Percentiles rank a stretch among this genome's conserved stretches.
Conservation (phyloP, 129 eudicot genomes). For the Flaveria trinervia region DNA sequence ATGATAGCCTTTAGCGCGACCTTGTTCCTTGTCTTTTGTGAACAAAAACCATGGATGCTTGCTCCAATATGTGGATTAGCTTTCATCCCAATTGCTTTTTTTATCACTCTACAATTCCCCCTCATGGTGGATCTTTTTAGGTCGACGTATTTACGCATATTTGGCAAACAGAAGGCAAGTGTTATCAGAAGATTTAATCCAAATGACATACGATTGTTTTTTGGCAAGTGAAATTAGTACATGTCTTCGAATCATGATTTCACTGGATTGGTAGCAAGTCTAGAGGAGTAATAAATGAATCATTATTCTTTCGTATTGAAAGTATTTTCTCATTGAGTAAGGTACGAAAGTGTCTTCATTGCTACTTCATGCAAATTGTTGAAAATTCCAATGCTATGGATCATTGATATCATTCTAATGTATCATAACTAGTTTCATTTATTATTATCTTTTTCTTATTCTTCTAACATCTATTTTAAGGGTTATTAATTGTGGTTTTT, state of each 20-base stretch:
- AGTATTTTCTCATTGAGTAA: too few species aligned
- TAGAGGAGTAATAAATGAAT: too few species aligned
- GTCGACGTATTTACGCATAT: not conserved
- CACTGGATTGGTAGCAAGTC: not conserved
- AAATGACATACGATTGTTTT: not conserved
- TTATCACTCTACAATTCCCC: not conserved
- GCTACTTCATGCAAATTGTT: too few species aligned
- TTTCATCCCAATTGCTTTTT: not conserved
- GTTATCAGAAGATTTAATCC: not conserved
- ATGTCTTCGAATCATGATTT: not conserved
- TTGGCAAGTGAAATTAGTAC: not conserved
- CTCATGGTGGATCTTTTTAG: conserved; percentile 4
- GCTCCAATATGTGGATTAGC: not conserved
- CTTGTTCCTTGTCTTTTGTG: conserved; percentile 29
- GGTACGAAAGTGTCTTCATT: too few species aligned
- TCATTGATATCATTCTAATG: too few species aligned
- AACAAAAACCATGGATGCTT: conserved; percentile 31
- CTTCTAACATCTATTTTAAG: too few species aligned
- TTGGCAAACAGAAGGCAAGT: not conserved
- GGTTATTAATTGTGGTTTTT: too few species aligned
- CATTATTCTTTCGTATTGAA: too few species aligned
- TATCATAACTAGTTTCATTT: too few species aligned
- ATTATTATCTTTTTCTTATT: too few species aligned
- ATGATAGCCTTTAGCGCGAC: conserved; percentile 37
- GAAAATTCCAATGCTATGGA: too few species aligned